Percentiles rank a stretch among this genome's conserved stretches.
Evolutionary conservation across 192 early-diverging fungal species (phyloP).

Genomic region (Umbelopsis vinacea): DNA sequence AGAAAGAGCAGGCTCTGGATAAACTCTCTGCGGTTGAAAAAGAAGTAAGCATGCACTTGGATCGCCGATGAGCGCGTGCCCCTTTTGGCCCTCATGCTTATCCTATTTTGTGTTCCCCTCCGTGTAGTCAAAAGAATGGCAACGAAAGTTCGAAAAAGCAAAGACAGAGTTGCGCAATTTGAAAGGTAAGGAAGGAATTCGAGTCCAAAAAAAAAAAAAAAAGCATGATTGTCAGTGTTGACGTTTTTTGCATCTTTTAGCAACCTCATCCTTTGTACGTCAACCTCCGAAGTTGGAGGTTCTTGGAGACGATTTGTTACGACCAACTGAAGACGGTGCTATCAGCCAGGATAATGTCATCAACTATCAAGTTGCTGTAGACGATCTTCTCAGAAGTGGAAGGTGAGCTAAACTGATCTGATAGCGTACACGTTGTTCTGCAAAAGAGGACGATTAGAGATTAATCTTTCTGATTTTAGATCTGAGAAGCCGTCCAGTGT

Average conservation of each 20-base stretch:
- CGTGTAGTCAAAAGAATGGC: slow-evolving; percentile 42
- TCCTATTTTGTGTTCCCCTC: slow-evolving; percentile 13
- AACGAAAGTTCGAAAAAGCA: slow-evolving; percentile 54
- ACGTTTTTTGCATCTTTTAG: not conserved
- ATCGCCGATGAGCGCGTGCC: not conserved
- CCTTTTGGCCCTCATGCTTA: not conserved
- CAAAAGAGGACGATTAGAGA: not conserved
- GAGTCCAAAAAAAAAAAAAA: too few relatives aligned
- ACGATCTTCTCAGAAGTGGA: slow-evolving; percentile 77
- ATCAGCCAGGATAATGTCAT: slow-evolving; percentile 73
- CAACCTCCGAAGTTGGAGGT: slow-evolving; percentile 52
- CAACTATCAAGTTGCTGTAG: slow-evolving; percentile 82
- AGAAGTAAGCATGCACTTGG: slow-evolving; percentile 31
- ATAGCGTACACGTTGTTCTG: not conserved
- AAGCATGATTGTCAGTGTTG: not conserved
- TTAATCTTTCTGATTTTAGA: slow-evolving; percentile 32
- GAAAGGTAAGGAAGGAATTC: slow-evolving; percentile 41
- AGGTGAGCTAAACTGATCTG: slow-evolving; percentile 45
- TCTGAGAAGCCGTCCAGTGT: slow-evolving; percentile 74
- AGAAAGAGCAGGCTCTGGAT: slow-evolving; percentile 50
- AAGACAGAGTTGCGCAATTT: slow-evolving; percentile 55
- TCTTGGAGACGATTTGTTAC: slow-evolving; percentile 30
- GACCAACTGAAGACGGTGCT: slow-evolving; percentile 58
- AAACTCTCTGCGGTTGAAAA: slow-evolving; percentile 53
- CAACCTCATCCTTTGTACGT: slow-evolving; percentile 44